phyloP scores from a whole-genome alignment of 2,329 filamentous ascomycete species.

The Fusarium hainanense region DNA sequence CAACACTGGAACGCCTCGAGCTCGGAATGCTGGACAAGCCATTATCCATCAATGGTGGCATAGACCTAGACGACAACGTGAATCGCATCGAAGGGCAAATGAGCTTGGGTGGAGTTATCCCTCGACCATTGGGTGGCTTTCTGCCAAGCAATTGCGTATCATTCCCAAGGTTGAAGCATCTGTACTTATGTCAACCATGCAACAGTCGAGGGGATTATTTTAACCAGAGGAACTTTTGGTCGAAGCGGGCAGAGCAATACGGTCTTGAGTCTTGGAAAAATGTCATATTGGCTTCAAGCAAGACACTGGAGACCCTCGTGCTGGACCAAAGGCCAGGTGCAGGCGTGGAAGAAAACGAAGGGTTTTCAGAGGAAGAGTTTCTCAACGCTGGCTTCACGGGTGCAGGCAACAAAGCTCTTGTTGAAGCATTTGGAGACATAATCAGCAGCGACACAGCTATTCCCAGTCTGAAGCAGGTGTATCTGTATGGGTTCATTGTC shows the following conservation, averaged over 20 bases:
- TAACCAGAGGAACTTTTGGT: conserved; percentile 22
- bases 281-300: neutral
- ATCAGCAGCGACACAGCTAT: neutral
- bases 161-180: neutral
- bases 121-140: conserved; percentile 14
- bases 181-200: conserved; percentile 15
- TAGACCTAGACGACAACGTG: neutral
- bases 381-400: conserved; percentile 1
- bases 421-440: neutral
- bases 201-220: conserved; percentile 10
- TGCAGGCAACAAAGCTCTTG: neutral
- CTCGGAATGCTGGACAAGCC: conserved; percentile 30
- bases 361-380: conserved; percentile 19
- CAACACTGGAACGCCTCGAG: conserved; percentile 18
- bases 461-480: neutral
- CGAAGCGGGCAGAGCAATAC: neutral
- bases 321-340: conserved; percentile 28
- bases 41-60: accelerated
- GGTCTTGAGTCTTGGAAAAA: conserved; percentile 1
- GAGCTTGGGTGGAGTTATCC: neutral
- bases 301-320: conserved; percentile 18
- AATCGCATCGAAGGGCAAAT: neutral
- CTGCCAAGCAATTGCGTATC: accelerated
- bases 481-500: conserved; percentile 11
- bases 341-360: conserved; percentile 11